Percentiles rank a stretch among this genome's conserved stretches.
phyloP scores from a whole-genome alignment of 345 rosid species.

The Aethionema arabicum region DNA sequence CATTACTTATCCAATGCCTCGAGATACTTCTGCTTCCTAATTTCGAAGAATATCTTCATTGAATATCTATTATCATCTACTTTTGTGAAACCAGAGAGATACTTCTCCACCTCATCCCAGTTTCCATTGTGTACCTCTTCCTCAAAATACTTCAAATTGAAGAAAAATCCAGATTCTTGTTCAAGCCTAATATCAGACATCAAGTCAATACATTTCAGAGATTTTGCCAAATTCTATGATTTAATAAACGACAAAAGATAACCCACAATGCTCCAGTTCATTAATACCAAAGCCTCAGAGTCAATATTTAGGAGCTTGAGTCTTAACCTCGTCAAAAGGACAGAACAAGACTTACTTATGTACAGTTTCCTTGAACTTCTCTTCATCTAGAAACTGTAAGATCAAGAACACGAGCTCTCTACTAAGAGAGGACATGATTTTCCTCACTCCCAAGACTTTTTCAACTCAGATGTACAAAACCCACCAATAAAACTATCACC shows the following conservation, averaged over 20 bases:
- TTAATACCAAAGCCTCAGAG: not conserved
- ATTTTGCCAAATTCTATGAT: slow-evolving; percentile 1
- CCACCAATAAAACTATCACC: slow-evolving; percentile 37
- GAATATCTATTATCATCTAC: slow-evolving; percentile 97
- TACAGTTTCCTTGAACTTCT: slow-evolving; percentile 98
- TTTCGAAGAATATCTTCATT: slow-evolving; percentile 98
- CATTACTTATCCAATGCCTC: slow-evolving; percentile 96
- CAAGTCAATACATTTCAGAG: not conserved
- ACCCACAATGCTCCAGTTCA: not conserved
- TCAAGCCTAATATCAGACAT: slow-evolving; percentile 63
- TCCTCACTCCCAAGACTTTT: slow-evolving; percentile 22
- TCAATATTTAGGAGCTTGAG: not conserved
- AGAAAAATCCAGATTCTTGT: slow-evolving; percentile 99
- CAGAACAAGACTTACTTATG: slow-evolving; percentile 60
- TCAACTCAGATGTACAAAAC: slow-evolving; percentile 32
- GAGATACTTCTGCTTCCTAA: slow-evolving; percentile 97
- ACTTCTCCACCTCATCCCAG: slow-evolving; percentile 98
- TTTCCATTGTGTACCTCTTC: slow-evolving; percentile 96
- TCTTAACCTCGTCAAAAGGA: not conserved
- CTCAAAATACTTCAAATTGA: slow-evolving; percentile 97
- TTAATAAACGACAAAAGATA: not conserved
- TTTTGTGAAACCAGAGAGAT: slow-evolving; percentile 97
- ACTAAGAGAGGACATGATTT: slow-evolving; percentile 90
- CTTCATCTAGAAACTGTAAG: slow-evolving; percentile 98
- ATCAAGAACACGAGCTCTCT: slow-evolving; percentile 99